phyloP scores from a whole-genome alignment of 1,139 yeast genomes.

The Taiozyma sp. region DNA sequence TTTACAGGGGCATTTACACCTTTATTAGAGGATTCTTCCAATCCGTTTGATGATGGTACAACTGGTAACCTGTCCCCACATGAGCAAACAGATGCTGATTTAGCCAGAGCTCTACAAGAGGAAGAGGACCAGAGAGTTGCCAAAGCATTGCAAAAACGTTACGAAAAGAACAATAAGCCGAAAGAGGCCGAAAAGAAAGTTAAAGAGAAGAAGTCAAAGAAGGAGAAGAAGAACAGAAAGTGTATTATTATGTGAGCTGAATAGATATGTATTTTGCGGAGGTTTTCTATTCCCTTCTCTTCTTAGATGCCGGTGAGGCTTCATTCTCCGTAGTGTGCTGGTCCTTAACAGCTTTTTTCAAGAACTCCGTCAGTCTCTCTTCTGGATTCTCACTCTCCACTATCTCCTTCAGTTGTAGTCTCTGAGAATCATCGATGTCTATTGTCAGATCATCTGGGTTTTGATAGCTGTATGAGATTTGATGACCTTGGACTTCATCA shows the following conservation, averaged over 20 bases:
- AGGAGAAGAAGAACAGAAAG: slow-evolving; percentile 19
- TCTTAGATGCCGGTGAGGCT: slow-evolving; percentile 22
- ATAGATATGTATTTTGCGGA: slow-evolving; percentile 1
- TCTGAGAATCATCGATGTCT: slow-evolving; percentile 47
- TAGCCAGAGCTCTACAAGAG: slow-evolving; percentile 54
- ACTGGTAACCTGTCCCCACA: slow-evolving; percentile 4
- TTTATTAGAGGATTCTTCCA: slow-evolving; percentile 20
- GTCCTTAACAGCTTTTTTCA: slow-evolving; percentile 59
- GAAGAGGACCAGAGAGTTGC: slow-evolving; percentile 60
- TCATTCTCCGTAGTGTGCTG: slow-evolving; percentile 26
- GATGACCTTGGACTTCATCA: slow-evolving; percentile 44
- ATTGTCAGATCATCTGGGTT: slow-evolving; percentile 35
- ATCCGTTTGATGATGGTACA: slow-evolving; percentile 16
- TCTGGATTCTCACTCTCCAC: slow-evolving; percentile 76
- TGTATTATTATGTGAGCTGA: slow-evolving; percentile 18
- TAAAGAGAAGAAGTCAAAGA: slow-evolving; percentile 7
- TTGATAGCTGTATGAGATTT: slow-evolving; percentile 54
- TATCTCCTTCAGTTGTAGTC: slow-evolving; percentile 64
- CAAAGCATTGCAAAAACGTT: slow-evolving; percentile 35
- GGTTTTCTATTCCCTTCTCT: slow-evolving; percentile 18
- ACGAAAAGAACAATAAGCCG: slow-evolving; percentile 8
- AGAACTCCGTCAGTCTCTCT: slow-evolving; percentile 66
- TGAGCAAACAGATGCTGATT: slow-evolving; percentile 33
- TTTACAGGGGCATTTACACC: slow-evolving; percentile 58
- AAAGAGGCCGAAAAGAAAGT: slow-evolving; percentile 5